Percentiles rank a stretch among this genome's conserved stretches.
Conservation (phyloP, 2,329 filamentous ascomycete genomes). For the Xylaria digitata region DNA sequence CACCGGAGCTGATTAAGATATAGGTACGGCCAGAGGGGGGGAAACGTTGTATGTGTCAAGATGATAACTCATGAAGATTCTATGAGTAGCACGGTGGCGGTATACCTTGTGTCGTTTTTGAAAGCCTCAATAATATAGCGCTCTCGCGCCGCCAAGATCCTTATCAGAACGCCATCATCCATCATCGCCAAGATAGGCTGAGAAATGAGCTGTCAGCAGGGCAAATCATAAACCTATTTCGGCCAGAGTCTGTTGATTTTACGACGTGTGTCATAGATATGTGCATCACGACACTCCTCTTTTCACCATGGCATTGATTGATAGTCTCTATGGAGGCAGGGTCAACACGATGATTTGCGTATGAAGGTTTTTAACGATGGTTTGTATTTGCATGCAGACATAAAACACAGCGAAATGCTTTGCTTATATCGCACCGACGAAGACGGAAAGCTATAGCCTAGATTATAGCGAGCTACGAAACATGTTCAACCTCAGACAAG, state of each 20-base stretch:
- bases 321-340: conserved; percentile 20
- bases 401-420: conserved; percentile 24
- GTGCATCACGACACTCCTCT: not conserved
- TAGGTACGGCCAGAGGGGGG: conserved; percentile 26
- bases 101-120: conserved; percentile 8
- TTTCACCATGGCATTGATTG: conserved; percentile 9
- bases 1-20: conserved; percentile 31
- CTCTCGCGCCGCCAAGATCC: conserved; percentile 3
- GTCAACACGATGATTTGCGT: not conserved
- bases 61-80: not conserved
- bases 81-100: not conserved
- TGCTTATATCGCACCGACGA: conserved; percentile 35
- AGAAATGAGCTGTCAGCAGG: not conserved
- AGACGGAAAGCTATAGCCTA: conserved; percentile 32
- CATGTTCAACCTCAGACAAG: conserved; percentile 26
- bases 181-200: not conserved
- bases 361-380: too few relatives aligned
- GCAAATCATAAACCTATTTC: conserved; percentile 16
- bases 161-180: not conserved
- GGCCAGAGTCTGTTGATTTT: conserved; percentile 17
- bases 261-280: conserved; percentile 7
- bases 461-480: conserved; percentile 15
- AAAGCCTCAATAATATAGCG: conserved; percentile 14
- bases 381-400: not conserved
- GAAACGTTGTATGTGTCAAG: not conserved